Evolutionary conservation across 2,329 filamentous ascomycete genomes (phyloP).

Genomic region (Diaporthe vaccinii): DNA sequence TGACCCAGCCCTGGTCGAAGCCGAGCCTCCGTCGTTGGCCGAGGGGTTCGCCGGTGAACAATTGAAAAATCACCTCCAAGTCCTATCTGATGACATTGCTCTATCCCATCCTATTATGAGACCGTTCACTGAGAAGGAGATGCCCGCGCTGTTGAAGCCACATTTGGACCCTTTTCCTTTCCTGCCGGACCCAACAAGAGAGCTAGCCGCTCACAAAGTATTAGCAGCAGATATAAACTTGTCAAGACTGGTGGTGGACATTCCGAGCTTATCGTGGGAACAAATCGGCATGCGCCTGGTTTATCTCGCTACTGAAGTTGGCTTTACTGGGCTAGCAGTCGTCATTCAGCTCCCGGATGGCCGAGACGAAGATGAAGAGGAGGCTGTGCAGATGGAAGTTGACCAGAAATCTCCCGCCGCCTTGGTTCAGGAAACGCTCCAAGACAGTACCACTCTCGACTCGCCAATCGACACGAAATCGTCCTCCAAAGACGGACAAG

Average conservation of each 20-base stretch:
- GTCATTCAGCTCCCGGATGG: constrained; percentile 54
- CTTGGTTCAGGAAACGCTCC: constrained; percentile 31
- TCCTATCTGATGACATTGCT: constrained; percentile 68
- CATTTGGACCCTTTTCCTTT: constrained; percentile 74
- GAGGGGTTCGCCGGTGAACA: constrained; percentile 75
- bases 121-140: constrained; percentile 66
- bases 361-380: constrained; percentile 51
- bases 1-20: constrained; percentile 72
- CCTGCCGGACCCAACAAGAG: constrained; percentile 65
- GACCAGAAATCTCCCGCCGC: constrained; percentile 51
- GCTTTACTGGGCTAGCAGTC: constrained; percentile 52
- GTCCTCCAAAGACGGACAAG: constrained; percentile 23
- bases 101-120: constrained; percentile 72
- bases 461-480: constrained; percentile 13
- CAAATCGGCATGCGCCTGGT: constrained; percentile 58
- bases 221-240: constrained; percentile 41
- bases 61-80: constrained; percentile 66
- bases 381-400: constrained; percentile 53
- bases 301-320: constrained; percentile 51
- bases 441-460: constrained; percentile 32
- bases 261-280: constrained; percentile 56
- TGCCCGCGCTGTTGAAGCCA: constrained; percentile 65
- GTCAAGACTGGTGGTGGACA: constrained; percentile 47
- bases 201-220: constrained; percentile 50
- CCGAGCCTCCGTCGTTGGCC: constrained; percentile 73